Conservation (phyloP, 495 filamentous ascomycete species). For the Bombardia bombarda region DNA sequence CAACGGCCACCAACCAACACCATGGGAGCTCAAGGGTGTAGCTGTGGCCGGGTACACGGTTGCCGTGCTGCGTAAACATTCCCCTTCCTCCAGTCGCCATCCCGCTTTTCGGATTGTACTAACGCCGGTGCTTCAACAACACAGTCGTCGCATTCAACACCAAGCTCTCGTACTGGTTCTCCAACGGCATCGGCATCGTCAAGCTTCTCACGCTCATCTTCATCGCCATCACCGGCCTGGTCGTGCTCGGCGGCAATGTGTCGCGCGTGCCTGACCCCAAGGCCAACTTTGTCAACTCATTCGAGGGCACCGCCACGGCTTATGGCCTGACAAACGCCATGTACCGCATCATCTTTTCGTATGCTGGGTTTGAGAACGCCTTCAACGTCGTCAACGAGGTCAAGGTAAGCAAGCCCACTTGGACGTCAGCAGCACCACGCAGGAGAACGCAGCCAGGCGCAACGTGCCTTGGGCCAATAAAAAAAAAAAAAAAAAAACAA, state of each 20-base stretch:
- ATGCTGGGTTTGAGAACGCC: slow-evolving; percentile 53
- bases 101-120: background rate
- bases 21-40: slow-evolving; percentile 56
- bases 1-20: slow-evolving; percentile 34
- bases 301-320: slow-evolving; percentile 39
- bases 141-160: slow-evolving; percentile 43
- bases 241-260: slow-evolving; percentile 37
- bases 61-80: slow-evolving; percentile 37
- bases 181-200: slow-evolving; percentile 55
- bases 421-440: no score
- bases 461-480: background rate
- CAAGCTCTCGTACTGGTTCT: slow-evolving; percentile 43
- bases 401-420: slow-evolving; percentile 22
- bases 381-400: slow-evolving; percentile 62
- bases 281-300: slow-evolving; percentile 51
- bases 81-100: background rate
- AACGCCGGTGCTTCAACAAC: slow-evolving; percentile 35
- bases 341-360: slow-evolving; percentile 57
- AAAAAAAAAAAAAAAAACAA: background rate
- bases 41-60: slow-evolving; percentile 53
- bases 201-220: slow-evolving; percentile 58
- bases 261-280: slow-evolving; percentile 44
- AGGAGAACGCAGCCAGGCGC: no score
- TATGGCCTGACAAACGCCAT: slow-evolving; percentile 51
- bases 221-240: slow-evolving; percentile 53